phyloP scores from a whole-genome alignment of 768 basidiomycete genomes.

The Naganishia vaughanmartiniae region DNA sequence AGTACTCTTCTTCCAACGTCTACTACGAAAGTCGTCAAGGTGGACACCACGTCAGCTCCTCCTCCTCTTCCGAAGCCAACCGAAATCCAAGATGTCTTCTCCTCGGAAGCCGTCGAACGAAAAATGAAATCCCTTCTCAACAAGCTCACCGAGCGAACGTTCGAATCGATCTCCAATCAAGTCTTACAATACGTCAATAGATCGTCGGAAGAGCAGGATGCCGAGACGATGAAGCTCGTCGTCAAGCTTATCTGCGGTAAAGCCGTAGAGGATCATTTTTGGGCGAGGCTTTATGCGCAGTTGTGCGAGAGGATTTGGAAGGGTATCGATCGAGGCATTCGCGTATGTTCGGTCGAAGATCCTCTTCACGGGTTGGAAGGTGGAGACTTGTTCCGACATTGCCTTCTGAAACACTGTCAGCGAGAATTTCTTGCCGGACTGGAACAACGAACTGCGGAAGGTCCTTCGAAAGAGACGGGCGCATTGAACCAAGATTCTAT shows the following conservation, averaged over 20 bases:
- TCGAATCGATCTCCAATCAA: slow-evolving; percentile 90
- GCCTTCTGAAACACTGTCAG: slow-evolving; percentile 91
- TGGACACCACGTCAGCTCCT: background rate
- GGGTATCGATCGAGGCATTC: slow-evolving; percentile 84
- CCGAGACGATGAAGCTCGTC: slow-evolving; percentile 88
- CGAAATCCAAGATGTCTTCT: slow-evolving; percentile 37
- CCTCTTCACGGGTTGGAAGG: slow-evolving; percentile 72
- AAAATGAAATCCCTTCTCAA: slow-evolving; percentile 89
- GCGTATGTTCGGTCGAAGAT: slow-evolving; percentile 73
- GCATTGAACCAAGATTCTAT: slow-evolving; percentile 63
- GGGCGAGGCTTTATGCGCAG: slow-evolving; percentile 96
- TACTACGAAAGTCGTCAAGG: background rate
- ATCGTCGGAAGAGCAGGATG: slow-evolving; percentile 85
- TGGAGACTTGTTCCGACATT: slow-evolving; percentile 91
- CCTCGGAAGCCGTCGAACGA: slow-evolving; percentile 81
- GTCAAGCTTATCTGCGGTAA: slow-evolving; percentile 94
- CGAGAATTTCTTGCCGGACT: slow-evolving; percentile 96
- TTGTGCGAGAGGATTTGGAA: slow-evolving; percentile 95
- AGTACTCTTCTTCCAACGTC: no score
- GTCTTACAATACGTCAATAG: slow-evolving; percentile 93
- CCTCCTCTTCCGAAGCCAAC: background rate
- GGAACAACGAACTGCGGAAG: slow-evolving; percentile 79
- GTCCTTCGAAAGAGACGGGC: slow-evolving; percentile 80
- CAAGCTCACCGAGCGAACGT: slow-evolving; percentile 93
- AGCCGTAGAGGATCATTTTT: slow-evolving; percentile 89